These are phyloP conservation scores for Stachybotrys elegans DNA, from an alignment of 2,329 filamentous ascomycete genomes.

Conservation along the genomic window DNA sequence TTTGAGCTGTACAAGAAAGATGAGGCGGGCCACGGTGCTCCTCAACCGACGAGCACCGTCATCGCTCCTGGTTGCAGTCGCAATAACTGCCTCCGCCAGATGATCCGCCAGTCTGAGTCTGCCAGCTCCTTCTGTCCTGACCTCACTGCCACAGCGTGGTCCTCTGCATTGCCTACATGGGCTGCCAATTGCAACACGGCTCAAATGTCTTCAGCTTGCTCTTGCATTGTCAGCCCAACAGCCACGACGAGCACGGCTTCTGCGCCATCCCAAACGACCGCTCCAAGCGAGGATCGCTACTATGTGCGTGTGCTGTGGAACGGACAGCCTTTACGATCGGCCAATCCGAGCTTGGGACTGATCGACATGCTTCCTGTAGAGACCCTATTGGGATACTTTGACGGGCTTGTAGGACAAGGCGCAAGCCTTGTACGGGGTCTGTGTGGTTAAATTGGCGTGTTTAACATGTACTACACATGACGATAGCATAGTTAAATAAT, in stretches of 20 bases:
- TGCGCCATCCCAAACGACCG: constrained; percentile 1
- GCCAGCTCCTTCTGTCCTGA: constrained; percentile 19
- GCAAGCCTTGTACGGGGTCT: constrained; percentile 36
- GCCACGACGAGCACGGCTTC: not conserved
- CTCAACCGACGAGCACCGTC: constrained; percentile 12
- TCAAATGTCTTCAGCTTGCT: constrained; percentile 20
- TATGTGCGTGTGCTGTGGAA: constrained; percentile 68
- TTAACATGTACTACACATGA: no score
- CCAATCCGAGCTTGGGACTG: constrained; percentile 59
- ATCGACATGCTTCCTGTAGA: constrained; percentile 68
- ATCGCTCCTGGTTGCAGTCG: constrained; percentile 16
- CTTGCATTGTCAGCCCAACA: constrained; percentile 17
- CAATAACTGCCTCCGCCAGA: constrained; percentile 25
- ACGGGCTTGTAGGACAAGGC: constrained; percentile 58
- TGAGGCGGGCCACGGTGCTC: not conserved
- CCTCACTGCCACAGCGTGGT: not conserved
- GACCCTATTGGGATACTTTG: constrained; percentile 63
- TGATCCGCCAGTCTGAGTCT: constrained; percentile 17
- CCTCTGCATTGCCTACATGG: not conserved
- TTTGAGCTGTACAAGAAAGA: constrained; percentile 63
- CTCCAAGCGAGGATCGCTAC: constrained; percentile 21
- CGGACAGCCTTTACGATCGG: constrained; percentile 61
- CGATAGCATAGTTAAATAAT: no score
- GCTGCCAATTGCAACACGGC: constrained; percentile 17
- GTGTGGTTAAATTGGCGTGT: not conserved